Base-by-base conservation (phyloP, 805 yeast genomes). In the Zygosaccharomyces kombuchaensis region DNA sequence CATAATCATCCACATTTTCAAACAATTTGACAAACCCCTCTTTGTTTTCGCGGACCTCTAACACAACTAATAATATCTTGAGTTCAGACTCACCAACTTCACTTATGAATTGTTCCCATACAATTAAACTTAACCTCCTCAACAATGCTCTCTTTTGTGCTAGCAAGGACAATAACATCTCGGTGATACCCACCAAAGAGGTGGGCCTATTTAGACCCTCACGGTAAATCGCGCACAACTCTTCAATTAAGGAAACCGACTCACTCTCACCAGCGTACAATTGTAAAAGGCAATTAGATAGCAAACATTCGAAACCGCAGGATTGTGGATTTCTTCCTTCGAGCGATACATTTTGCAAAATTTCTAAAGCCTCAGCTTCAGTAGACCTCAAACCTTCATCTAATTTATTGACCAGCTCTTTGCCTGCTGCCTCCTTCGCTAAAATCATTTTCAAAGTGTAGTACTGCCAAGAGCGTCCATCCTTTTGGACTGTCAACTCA, bases 1-100 rank as follows among this genome's bases (percentile, higher is more conserved):
- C 77, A 34, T 60, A 70, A 13, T 70, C 80, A 39, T 73, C 73
- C 9, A 72, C 87, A 10, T 76, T 80, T 47, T 85, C 87, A 59
- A 90, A 90, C 56, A 91, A 66, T 37, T 76, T 76, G 21, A 75
- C 74, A 63, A 87, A 93, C 1, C 97, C 97, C 54, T 82, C 81
- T 50, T 81, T 78, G 62, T 85, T 87, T 63, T 90, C 97, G 58
- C 78, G 81, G 0, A 95, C 74, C 13, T 68, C 53, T 41, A 84
- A 62, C 13, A 83, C 76, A 46, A 82, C 84, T 42, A 72, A 70
- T 39, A 84, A 56, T 19, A 78, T 63, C 9, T 68, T 65, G 26
- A 84, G 54, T 38, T 82, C 79, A 8, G 65, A 61, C 9, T 52
- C 55, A 2, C 70, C 71, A 25, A 82, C 63, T 27, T 72, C 68